These are phyloP conservation scores for Speleostelium caveatum DNA, from an alignment of 78 protist genomes.

Conservation along the genomic window DNA sequence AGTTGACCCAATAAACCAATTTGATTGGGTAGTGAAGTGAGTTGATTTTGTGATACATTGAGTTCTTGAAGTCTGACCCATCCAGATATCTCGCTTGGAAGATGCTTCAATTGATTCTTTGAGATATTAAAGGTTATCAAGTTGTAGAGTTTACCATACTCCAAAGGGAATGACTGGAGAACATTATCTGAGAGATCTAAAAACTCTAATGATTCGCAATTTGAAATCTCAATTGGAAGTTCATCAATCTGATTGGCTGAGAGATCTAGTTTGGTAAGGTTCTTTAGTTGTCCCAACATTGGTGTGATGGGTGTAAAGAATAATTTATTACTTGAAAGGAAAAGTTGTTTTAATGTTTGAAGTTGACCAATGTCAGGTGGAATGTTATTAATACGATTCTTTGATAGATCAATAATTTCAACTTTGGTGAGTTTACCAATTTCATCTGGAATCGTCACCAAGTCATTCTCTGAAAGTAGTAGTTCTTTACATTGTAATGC, in stretches of 20 bases:
- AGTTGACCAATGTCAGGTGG: conserved; percentile 82
- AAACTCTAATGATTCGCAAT: conserved; percentile 44
- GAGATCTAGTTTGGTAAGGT: conserved; percentile 72
- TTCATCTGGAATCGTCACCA: conserved; percentile 82
- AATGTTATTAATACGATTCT: conserved; percentile 79
- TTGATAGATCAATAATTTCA: conserved; percentile 67
- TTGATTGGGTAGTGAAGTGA: conserved; percentile 77
- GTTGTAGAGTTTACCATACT: conserved; percentile 65
- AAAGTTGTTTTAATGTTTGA: conserved; percentile 49
- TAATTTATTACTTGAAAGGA: conserved; percentile 69
- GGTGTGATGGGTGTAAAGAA: conserved; percentile 84
- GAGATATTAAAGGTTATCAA: conserved; percentile 46
- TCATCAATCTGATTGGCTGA: conserved; percentile 83
- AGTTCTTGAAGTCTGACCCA: conserved; percentile 63
- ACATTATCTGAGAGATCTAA: conserved; percentile 79
- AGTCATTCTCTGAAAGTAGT: conserved; percentile 81
- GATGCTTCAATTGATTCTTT: conserved; percentile 62
- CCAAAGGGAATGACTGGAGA: conserved; percentile 81
- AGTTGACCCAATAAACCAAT: conserved; percentile 69
- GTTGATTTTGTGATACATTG: conserved; percentile 70
- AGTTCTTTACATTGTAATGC: conserved; percentile 78
- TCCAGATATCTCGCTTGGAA: conserved; percentile 77
- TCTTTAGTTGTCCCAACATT: conserved; percentile 52
- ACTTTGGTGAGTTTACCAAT: conserved; percentile 75
- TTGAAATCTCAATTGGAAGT: conserved; percentile 68